phyloP scores from a whole-genome alignment of 2,329 filamentous ascomycete genomes.

The Cladosporium sp. region DNA sequence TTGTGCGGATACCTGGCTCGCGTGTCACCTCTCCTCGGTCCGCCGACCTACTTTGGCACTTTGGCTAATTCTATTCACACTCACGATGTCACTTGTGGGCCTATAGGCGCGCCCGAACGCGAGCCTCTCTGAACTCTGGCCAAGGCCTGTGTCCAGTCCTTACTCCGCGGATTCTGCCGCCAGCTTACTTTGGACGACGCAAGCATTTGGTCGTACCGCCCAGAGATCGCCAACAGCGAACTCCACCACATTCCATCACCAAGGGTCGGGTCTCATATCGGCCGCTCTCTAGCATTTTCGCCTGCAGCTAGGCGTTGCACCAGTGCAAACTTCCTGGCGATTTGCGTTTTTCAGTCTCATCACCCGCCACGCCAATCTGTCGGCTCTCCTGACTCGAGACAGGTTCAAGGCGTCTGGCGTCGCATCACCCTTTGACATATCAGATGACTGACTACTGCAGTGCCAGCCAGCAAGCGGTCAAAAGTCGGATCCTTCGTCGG shows the following conservation, averaged over 20 bases:
- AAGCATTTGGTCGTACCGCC: conserved; percentile 1
- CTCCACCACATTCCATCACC: conserved; percentile 6
- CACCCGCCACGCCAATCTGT: conserved; percentile 3
- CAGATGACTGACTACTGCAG: conserved; percentile 6
- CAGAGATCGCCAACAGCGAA: conserved; percentile 7
- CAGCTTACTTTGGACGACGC: conserved; percentile 8
- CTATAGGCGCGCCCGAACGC: neutral
- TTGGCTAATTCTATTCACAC: neutral
- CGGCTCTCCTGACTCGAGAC: conserved; percentile 5
- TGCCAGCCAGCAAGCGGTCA: neutral
- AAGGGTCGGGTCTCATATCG: conserved; percentile 5
- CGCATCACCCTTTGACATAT: conserved; percentile 1
- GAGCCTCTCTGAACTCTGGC: neutral
- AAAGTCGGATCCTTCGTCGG: neutral
- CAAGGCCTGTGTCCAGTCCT: neutral
- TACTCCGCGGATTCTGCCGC: conserved; percentile 7
- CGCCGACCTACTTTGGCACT: conserved; percentile 6
- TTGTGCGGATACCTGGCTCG: conserved; percentile 10
- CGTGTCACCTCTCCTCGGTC: conserved; percentile 11
- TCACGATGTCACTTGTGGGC: conserved; percentile 6
- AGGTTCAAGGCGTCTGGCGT: neutral
- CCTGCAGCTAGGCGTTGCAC: conserved; percentile 9
- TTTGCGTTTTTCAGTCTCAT: neutral
- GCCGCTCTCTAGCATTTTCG: neutral
- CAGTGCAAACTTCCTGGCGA: neutral